Percentiles rank a stretch among this genome's conserved stretches.
phyloP scores from a whole-genome alignment of 768 basidiomycete genomes.

The Pleurotus pulmonarius region DNA sequence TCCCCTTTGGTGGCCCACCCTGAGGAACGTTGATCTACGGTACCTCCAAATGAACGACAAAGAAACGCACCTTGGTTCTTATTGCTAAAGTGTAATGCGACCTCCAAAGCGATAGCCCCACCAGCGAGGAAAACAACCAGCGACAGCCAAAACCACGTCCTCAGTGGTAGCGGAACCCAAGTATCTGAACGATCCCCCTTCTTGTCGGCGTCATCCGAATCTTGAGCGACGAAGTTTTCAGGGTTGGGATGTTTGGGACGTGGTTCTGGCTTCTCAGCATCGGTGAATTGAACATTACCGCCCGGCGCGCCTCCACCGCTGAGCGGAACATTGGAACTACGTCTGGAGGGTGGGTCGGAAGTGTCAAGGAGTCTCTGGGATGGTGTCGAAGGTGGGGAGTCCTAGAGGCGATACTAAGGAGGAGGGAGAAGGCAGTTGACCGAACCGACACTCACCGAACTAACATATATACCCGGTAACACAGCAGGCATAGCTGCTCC shows the following conservation, averaged over 20 bases:
- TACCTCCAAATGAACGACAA: not conserved
- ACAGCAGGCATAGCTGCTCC: not conserved
- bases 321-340: not conserved
- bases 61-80: conserved; percentile 37
- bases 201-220: not conserved
- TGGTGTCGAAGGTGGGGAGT: not conserved
- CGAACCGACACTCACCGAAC: not conserved
- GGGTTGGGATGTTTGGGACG: not conserved
- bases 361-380: conserved; percentile 5
- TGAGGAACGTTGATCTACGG: conserved; percentile 13
- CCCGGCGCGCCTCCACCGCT: not conserved
- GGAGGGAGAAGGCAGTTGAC: not conserved
- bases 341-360: not conserved
- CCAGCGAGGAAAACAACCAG: conserved; percentile 32
- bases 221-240: not conserved
- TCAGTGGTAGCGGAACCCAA: conserved; percentile 44
- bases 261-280: not conserved
- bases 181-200: not conserved
- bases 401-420: not conserved
- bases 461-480: not conserved
- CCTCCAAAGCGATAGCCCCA: conserved; percentile 41
- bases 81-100: conserved; percentile 42
- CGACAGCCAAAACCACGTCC: conserved; percentile 42
- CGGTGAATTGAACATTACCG: not conserved
- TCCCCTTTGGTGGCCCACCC: conserved; percentile 41